Evolutionary conservation across 169 alveolate species (phyloP).

Genomic region (Plasmodium falciparum): DNA sequence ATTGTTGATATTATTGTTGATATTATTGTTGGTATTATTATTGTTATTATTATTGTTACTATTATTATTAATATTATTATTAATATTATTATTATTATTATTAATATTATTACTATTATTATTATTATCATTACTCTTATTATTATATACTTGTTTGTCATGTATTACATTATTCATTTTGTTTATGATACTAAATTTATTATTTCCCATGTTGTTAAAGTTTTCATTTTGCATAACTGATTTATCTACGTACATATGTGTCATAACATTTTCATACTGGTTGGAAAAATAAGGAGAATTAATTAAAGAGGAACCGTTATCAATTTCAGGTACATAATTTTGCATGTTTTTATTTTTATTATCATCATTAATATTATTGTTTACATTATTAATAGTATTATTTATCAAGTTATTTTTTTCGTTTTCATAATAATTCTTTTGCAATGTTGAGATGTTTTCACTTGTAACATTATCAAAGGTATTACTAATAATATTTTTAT

Average conservation of each 20-base stretch:
- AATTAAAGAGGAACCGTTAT: slow-evolving; percentile 4
- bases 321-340: too few species aligned
- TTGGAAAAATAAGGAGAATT: slow-evolving; percentile 17
- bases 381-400: not conserved
- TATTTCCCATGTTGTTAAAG: too few species aligned
- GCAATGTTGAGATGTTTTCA: slow-evolving; percentile 8
- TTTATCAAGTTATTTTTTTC: slow-evolving; percentile 3
- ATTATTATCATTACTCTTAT: too few species aligned
- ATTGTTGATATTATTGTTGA: not conserved
- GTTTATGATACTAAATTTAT: too few species aligned
- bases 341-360: not conserved
- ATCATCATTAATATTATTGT: not conserved
- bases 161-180: too few species aligned
- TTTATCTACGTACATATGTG: slow-evolving; percentile 21
- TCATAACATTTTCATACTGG: slow-evolving; percentile 20
- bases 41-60: not conserved
- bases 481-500: slow-evolving; percentile 4
- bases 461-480: not conserved
- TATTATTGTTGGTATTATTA: not conserved
- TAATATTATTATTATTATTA: not conserved
- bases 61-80: not conserved
- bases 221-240: not conserved
- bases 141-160: too few species aligned
- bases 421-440: slow-evolving; percentile 5
- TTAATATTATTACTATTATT: not conserved